phyloP scores from a whole-genome alignment of 1,284 basidiomycete genomes.

The Naganishia sp. region DNA sequence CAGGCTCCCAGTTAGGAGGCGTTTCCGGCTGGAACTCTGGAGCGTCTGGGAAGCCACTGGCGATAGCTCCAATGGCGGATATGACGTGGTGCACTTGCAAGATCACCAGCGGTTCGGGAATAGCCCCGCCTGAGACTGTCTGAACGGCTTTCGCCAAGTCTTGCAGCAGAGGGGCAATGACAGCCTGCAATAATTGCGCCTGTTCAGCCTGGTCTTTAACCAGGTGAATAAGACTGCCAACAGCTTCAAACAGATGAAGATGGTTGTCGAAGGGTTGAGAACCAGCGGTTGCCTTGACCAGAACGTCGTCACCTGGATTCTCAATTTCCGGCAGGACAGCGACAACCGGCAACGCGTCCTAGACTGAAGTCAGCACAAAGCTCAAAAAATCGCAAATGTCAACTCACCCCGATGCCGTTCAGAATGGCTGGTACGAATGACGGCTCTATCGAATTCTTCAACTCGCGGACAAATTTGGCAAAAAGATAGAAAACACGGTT shows the following conservation, averaged over 20 bases:
- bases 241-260: constrained; percentile 91
- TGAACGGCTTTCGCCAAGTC: constrained; percentile 72
- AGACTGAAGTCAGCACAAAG: constrained; percentile 13
- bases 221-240: constrained; percentile 79
- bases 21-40: constrained; percentile 67
- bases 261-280: constrained; percentile 77
- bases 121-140: constrained; percentile 59
- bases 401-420: constrained; percentile 64
- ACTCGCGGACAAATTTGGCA: constrained; percentile 86
- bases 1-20: constrained; percentile 71
- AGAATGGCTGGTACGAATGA: constrained; percentile 73
- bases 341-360: constrained; percentile 58
- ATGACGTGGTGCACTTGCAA: constrained; percentile 93
- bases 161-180: constrained; percentile 78
- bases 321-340: constrained; percentile 53
- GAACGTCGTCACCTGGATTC: constrained; percentile 60
- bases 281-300: constrained; percentile 76
- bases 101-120: constrained; percentile 53
- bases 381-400: not conserved
- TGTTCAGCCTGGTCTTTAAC: constrained; percentile 67
- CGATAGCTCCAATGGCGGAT: constrained; percentile 90
- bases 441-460: constrained; percentile 72
- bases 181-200: constrained; percentile 70
- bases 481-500: constrained; percentile 90
- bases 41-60: constrained; percentile 94